Base-by-base conservation (phyloP, 192 early-diverging fungal species). In the Backusella morwellensis region DNA sequence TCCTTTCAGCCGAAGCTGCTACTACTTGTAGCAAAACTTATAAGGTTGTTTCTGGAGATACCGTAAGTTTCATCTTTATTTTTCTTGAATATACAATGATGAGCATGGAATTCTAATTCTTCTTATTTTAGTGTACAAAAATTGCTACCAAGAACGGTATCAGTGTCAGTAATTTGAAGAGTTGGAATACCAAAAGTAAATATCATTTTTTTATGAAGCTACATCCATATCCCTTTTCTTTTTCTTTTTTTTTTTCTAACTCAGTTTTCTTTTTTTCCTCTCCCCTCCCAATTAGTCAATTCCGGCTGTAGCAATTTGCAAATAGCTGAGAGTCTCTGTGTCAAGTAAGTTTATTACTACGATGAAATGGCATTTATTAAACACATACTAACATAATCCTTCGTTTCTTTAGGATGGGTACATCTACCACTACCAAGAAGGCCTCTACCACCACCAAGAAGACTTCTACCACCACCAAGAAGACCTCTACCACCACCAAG, bases 151-250 rank as follows among this genome's bases (percentile, higher is more conserved):
- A 50, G 3, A 67, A 70, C 34, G 68, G 21, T 11, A 75, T 77
- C 11, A 66, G 12, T 6, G 9, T 54, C 12, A 47, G 15, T 1
- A 35, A 77, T 36, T 29, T 77, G 26, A 21, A 77, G 72, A 76
- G 71, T 17, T 74, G 72, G 77, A 74, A 78, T 19, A 72, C 72
- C 52, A 15, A 72, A 40, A 26, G 76, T 77, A 71, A 77, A 72
- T 19, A 23, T 29, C 32, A 26, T 11, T 0, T 59, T 36, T 1
- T 14, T 59, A 67, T 63, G 17, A 21, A 17, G 17, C 17, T 7
- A 8, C 5, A 68, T 41, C 54, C 29, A 68, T 21, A 15, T 29
- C 11, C 21, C 1, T 66, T 11, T 38, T 66, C 2, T 29, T 26
- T 29, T 29, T 1, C n/a, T 6, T 38, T 38, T 38, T 38, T 11